These are phyloP conservation scores for Entomortierella beljakovae DNA, from an alignment of 192 early-diverging fungal species.

Conservation along the genomic window DNA sequence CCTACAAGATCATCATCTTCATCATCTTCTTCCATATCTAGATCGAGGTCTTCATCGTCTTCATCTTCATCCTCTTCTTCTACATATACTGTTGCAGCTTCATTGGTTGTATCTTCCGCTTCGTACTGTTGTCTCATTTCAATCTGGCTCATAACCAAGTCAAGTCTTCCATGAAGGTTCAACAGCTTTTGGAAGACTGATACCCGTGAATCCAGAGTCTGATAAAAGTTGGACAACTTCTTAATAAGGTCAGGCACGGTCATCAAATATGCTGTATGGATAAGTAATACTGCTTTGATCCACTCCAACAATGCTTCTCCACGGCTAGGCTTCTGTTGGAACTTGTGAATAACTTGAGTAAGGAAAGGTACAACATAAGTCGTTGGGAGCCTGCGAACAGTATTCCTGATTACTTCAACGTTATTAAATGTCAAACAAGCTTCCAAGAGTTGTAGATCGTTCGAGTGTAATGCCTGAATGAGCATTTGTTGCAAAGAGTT, in stretches of 20 bases:
- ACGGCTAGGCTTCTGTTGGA: conserved; percentile 61
- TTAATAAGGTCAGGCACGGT: conserved; percentile 63
- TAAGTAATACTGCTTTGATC: conserved; percentile 62
- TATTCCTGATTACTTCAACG: conserved; percentile 60
- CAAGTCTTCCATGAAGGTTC: conserved; percentile 63
- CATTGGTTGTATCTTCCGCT: conserved; percentile 53
- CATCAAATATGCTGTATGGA: conserved; percentile 69
- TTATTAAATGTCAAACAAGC: conserved; percentile 60
- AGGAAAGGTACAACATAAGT: conserved; percentile 63
- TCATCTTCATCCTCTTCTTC: conserved; percentile 56
- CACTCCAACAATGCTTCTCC: conserved; percentile 60
- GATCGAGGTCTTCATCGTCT: conserved; percentile 39
- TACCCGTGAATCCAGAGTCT: conserved; percentile 59
- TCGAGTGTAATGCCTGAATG: conserved; percentile 67
- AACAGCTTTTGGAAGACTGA: conserved; percentile 59
- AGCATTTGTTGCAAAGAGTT: conserved; percentile 64
- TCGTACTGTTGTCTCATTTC: conserved; percentile 52
- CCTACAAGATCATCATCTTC: conserved; percentile 46
- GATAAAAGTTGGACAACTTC: conserved; percentile 64
- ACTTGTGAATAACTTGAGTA: conserved; percentile 59
- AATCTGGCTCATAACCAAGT: conserved; percentile 63
- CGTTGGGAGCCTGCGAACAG: conserved; percentile 60
- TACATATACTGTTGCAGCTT: conserved; percentile 58
- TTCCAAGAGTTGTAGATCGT: conserved; percentile 60
- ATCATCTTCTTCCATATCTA: conserved; percentile 48